phyloP scores from a whole-genome alignment of 768 basidiomycete genomes.

The Tulasnella sp. region DNA sequence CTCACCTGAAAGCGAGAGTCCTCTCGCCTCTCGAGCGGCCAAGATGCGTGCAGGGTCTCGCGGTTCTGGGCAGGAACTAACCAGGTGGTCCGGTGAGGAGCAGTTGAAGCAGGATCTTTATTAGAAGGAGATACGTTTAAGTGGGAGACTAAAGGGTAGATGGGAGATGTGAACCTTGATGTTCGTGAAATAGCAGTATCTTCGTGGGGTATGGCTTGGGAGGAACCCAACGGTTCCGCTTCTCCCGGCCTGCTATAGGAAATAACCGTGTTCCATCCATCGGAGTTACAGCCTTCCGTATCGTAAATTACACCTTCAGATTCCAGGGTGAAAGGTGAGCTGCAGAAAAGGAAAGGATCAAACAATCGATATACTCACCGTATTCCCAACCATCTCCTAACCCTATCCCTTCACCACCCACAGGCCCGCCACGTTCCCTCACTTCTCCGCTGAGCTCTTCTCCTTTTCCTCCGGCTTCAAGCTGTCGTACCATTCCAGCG shows the following conservation, averaged over 20 bases:
- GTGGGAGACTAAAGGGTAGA: background rate
- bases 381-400: too few relatives aligned
- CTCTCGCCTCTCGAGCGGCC: constrained; percentile 48
- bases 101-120: constrained; percentile 59
- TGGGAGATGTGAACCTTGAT: background rate
- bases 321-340: background rate
- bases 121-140: constrained; percentile 13
- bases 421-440: too few relatives aligned
- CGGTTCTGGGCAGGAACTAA: constrained; percentile 46
- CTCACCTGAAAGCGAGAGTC: constrained; percentile 31
- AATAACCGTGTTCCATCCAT: background rate
- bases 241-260: background rate
- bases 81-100: constrained; percentile 45
- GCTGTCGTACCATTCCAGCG: constrained; percentile 24
- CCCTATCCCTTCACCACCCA: too few relatives aligned
- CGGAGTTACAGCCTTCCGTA: background rate
- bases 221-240: background rate
- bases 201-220: background rate
- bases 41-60: constrained; percentile 46
- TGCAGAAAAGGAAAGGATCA: background rate
- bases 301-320: background rate
- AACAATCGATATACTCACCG: too few relatives aligned
- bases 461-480: constrained; percentile 16
- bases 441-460: background rate
- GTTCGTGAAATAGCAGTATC: background rate